Evolutionary conservation across 139 green algal genomes (phyloP), one percentile per base, ranked within the genome.

Genomic region (Chlorella sp.): DNA sequence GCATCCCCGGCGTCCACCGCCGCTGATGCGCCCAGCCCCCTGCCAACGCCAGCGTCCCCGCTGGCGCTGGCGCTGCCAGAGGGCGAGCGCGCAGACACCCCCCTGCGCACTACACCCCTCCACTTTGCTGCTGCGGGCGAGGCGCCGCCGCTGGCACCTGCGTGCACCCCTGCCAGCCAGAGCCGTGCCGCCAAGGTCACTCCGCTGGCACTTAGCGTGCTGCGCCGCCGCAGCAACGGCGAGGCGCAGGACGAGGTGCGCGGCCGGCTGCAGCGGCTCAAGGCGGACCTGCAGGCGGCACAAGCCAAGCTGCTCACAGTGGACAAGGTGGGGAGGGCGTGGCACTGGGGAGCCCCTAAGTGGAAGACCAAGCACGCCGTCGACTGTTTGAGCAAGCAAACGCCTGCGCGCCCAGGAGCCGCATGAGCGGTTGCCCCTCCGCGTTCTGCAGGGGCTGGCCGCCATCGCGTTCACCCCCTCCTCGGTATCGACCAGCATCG

Each of bases 231-330:
- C 69, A 75, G 69, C 29, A 38, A 41, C 5, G 46, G 73, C 25
- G 66, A 66, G 11, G 35, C 73, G 36, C 61, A 77, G 53, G 72
- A 80, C 31, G 73, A 55, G 31, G 74, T 85, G 42, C 73, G 74
- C 46, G 61, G 36, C 41, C 51, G 79, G 21, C 69, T 85, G 40
- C 31, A 65, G 1, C 67, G 79, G 31, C 67, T 85, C 12, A 81
- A 81, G 67, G 66, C 67, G 17, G 79, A 85, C 43, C 67, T 85
- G 59, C 58, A 75, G 55, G 74, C 65, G 19, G 79, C 79, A 0
- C 73, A 77, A 40, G 51, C 58, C 45, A 80, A 80, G 64, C 67
- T 85, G 67, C 51, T 59, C 1, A 74, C 53, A 35, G 79, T 85
- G 38, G 79, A 85, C 59, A 53, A 77, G 51, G 73, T 78, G 60